Base-by-base conservation (phyloP, 306 rosid species). In the Lupinus albus region DNA sequence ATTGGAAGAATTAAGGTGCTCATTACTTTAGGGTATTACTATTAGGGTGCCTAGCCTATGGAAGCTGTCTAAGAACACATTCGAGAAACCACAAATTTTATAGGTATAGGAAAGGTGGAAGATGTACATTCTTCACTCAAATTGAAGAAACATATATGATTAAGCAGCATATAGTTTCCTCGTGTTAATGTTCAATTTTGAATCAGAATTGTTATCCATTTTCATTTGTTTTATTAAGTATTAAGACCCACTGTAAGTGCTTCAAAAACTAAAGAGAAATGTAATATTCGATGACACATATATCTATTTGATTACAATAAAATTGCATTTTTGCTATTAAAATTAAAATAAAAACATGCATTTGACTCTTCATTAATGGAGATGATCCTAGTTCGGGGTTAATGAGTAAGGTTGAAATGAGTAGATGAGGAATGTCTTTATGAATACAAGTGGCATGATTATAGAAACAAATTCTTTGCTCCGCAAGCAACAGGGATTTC, bases 401-500 rank as follows among this genome's bases (percentile, higher is more conserved):
- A n/a, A n/a, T n/a, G n/a, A n/a, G 63, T 76, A 57, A 72, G 60
- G 67, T 46, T 74, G 53, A 75, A 72, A 72, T 71, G 50, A 71
- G 52, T 36, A 70, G 71, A 82, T 78, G 83, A 77, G 79, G 55
- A 73, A 45, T 83, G 84, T 78, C 78, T 79, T 75, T 63, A 73
- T 73, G 79, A 70, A 79, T 76, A 68, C 82, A 75, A 64, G 33
- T 67, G 75, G 30, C 3, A 83, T 86, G 79, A 83, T 81, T 79
- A 78, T 10, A 68, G 72, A 76, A 81, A 78, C 67, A 80, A 86
- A 77, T 78, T 78, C 68, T 83, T 83, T 67, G 76, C 76, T 68
- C 60, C 59, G 53, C 81, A 83, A 79, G 88, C 84, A 83, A 86
- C 76, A 76, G 74, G 76, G 68, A 63, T 76, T 82, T 77, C 67